phyloP scores from a whole-genome alignment of 805 yeast genomes.

The Clavispora asparagi region DNA sequence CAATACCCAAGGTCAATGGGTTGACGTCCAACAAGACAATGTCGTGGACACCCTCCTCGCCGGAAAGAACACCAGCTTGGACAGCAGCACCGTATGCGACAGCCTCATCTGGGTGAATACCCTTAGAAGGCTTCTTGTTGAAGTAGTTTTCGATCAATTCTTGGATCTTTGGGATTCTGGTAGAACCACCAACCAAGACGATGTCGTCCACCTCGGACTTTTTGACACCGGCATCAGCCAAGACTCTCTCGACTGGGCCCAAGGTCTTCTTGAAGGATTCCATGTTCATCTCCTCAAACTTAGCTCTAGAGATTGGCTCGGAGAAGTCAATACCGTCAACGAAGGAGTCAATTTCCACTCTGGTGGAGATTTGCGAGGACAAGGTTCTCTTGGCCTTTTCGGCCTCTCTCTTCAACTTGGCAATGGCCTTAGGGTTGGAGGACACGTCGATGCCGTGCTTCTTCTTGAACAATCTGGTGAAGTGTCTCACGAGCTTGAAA shows the following conservation, averaged over 20 bases:
- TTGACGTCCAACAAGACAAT: conserved; percentile 35
- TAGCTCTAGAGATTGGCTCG: conserved; percentile 18
- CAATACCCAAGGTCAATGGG: conserved; percentile 20
- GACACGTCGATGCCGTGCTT: conserved; percentile 14
- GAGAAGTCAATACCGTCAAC: conserved; percentile 19
- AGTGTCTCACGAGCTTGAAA: conserved; percentile 16
- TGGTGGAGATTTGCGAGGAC: conserved; percentile 16
- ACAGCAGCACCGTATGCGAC: conserved; percentile 79
- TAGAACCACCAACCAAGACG: conserved; percentile 19
- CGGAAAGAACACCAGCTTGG: conserved; percentile 19
- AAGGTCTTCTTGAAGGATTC: conserved; percentile 18
- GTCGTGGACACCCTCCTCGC: conserved; percentile 62
- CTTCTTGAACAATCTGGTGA: conserved; percentile 16
- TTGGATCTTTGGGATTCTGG: conserved; percentile 19
- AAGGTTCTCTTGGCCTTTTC: conserved; percentile 20
- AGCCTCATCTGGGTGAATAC: conserved; percentile 42
- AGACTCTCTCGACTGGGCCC: conserved; percentile 17
- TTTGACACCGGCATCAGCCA: conserved; percentile 17
- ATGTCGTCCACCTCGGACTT: conserved; percentile 17
- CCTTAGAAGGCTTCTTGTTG: conserved; percentile 19
- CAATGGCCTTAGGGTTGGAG: conserved; percentile 16
- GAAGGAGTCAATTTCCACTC: conserved; percentile 18
- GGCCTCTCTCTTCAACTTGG: conserved; percentile 20
- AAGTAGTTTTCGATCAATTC: conserved; percentile 16
- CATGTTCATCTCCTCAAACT: conserved; percentile 18